Conservation (phyloP, 2,329 filamentous ascomycete species). For the Aureobasidium sp. region DNA sequence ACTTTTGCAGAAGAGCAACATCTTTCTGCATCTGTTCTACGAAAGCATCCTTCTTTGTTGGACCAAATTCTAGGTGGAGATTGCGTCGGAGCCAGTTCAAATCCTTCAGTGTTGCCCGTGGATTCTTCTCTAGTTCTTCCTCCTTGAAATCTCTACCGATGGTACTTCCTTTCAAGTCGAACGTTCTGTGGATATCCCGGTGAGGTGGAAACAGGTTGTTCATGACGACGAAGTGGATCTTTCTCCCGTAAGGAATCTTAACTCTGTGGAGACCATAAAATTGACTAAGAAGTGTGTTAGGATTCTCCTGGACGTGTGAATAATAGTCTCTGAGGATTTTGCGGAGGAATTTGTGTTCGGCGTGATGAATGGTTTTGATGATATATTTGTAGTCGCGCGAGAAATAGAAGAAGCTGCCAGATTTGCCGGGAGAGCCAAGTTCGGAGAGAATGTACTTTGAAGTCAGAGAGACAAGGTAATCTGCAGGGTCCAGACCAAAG, state of each 20-base stretch:
- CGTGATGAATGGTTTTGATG: conserved; percentile 98
- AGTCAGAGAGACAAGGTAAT: conserved; percentile 96
- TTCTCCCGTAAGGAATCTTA: conserved; percentile 95
- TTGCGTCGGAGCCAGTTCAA: conserved; percentile 90
- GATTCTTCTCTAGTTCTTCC: conserved; percentile 80
- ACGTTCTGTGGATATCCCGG: conserved; percentile 93
- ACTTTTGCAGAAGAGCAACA: conserved; percentile 73
- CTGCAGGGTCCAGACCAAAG: conserved; percentile 89
- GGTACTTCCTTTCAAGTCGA: conserved; percentile 94
- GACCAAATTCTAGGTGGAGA: conserved; percentile 78
- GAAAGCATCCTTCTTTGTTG: conserved; percentile 81
- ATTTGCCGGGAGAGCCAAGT: conserved; percentile 93
- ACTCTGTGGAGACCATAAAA: conserved; percentile 97
- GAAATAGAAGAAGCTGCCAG: conserved; percentile 99
- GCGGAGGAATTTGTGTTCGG: conserved; percentile 80
- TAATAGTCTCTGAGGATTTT: conserved; percentile 90
- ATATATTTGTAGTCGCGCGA: conserved; percentile 99
- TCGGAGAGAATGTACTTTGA: conserved; percentile 98
- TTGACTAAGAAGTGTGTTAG: conserved; percentile 92
- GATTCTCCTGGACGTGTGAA: conserved; percentile 83
- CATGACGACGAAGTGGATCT: conserved; percentile 99
- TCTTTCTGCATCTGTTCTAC: conserved; percentile 83
- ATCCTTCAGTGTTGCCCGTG: conserved; percentile 89
- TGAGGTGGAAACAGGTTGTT: conserved; percentile 98
- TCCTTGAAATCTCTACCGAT: conserved; percentile 87